A percentile compares a stretch with the other conserved stretches of the same genome.
Evolutionary conservation across 2,329 filamentous ascomycete genomes (phyloP).

Genomic region (Mariannaea sp.): DNA sequence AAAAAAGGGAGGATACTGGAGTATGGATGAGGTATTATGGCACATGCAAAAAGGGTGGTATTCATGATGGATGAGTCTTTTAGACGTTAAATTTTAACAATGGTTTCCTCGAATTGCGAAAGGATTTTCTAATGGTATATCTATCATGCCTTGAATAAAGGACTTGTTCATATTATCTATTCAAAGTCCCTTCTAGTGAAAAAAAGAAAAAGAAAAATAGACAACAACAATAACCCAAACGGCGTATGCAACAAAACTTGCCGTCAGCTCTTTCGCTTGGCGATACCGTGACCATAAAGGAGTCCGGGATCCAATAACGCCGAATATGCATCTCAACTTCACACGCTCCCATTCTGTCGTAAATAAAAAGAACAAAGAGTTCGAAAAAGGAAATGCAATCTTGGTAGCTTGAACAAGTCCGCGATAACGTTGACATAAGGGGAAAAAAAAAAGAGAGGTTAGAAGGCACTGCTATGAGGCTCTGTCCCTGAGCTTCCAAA

Average conservation of each 20-base stretch:
- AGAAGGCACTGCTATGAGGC: background rate
- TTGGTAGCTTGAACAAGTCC: too few relatives aligned
- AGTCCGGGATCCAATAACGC: background rate
- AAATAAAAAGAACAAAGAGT: background rate
- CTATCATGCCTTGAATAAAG: conserved; percentile 8
- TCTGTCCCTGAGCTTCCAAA: conserved; percentile 2
- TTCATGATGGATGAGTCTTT: too few relatives aligned
- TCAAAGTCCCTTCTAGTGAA: too few relatives aligned
- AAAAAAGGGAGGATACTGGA: background rate
- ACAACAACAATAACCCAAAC: background rate
- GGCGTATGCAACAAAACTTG: background rate
- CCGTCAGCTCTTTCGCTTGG: background rate
- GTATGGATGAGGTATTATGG: too few relatives aligned
- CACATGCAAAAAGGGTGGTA: too few relatives aligned
- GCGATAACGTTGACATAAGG: too few relatives aligned
- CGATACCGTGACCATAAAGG: background rate
- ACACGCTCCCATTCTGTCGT: background rate
- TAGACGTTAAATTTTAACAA: too few relatives aligned
- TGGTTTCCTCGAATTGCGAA: conserved; percentile 6
- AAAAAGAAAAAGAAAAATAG: background rate
- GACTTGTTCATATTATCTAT: background rate
- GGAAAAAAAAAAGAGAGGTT: too few relatives aligned
- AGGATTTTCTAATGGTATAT: conserved; percentile 17
- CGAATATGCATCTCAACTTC: background rate
- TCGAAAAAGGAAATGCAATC: too few relatives aligned